Evolutionary conservation across 768 basidiomycete species (phyloP).

Genomic region (Cyclocybe cylindracea): DNA sequence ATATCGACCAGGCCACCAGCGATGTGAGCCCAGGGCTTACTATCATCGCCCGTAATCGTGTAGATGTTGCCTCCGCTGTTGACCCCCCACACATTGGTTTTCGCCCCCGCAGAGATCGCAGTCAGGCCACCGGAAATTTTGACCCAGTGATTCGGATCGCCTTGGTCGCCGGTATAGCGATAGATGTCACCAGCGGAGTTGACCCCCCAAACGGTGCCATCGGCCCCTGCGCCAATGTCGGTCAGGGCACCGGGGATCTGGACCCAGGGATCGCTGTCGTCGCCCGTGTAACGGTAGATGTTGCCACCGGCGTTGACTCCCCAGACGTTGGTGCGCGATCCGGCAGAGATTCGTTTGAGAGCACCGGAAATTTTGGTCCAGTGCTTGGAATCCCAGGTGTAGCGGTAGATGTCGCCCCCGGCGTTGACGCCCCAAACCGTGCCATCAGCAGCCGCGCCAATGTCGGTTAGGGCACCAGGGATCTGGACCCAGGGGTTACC

Average conservation of each 20-base stretch:
- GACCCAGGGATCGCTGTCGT: constrained; percentile 8
- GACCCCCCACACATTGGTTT: constrained; percentile 10
- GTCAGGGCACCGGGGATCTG: constrained; percentile 3
- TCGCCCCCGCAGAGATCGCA: constrained; percentile 7
- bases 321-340: constrained; percentile 10
- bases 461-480: constrained; percentile 7
- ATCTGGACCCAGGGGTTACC: constrained; percentile 3
- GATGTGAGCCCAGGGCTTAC: constrained; percentile 3
- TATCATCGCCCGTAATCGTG: constrained; percentile 7
- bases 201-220: constrained; percentile 7
- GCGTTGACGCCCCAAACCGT: constrained; percentile 12
- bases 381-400: constrained; percentile 6
- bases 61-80: constrained; percentile 4
- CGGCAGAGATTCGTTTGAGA: constrained; percentile 6
- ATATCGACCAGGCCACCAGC: constrained; percentile 7
- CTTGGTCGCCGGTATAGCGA: constrained; percentile 9
- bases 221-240: constrained; percentile 8
- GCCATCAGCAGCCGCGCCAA: constrained; percentile 9
- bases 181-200: constrained; percentile 2
- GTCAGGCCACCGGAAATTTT: constrained; percentile 2
- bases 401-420: constrained; percentile 5
- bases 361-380: constrained; percentile 4
- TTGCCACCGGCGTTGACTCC: constrained; percentile 2
- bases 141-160: constrained; percentile 9
- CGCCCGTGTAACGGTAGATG: constrained; percentile 5